A percentile compares a stretch with the other conserved stretches of the same genome.
phyloP scores from a whole-genome alignment of 495 filamentous ascomycete genomes.

The Xylaria venustula region DNA sequence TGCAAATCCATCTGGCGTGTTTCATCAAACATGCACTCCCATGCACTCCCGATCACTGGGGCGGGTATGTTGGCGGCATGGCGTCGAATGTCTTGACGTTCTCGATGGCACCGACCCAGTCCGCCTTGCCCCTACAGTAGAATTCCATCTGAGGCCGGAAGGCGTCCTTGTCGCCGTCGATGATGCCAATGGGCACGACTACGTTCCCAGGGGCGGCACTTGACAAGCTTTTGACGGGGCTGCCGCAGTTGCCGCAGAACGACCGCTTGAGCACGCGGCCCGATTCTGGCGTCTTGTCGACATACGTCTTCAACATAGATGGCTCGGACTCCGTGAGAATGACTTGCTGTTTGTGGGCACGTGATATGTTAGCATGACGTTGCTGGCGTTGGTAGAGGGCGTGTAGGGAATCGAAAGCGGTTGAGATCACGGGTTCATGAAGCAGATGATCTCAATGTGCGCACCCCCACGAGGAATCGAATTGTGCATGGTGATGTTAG shows the following conservation, averaged over 20 bases:
- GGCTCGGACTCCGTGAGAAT: constrained; percentile 7
- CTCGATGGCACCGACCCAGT: constrained; percentile 12
- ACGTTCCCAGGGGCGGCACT: background rate
- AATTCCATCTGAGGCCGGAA: constrained; percentile 12
- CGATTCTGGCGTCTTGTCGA: constrained; percentile 10
- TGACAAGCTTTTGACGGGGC: background rate
- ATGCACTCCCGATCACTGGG: background rate
- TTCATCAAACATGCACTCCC: too few relatives aligned
- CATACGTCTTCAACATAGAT: constrained; percentile 6
- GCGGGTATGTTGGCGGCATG: background rate
- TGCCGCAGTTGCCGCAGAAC: constrained; percentile 20
- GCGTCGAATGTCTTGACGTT: background rate
- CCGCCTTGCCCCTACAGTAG: constrained; percentile 1
- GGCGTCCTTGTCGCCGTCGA: constrained; percentile 15
- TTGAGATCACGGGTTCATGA: too few relatives aligned
- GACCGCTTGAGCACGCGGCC: constrained; percentile 6
- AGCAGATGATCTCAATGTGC: too few relatives aligned
- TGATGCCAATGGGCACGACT: constrained; percentile 12
- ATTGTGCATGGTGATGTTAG: too few relatives aligned
- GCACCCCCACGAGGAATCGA: background rate
- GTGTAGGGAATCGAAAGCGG: too few relatives aligned
- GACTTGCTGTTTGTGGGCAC: constrained; percentile 7
- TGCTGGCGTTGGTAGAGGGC: too few relatives aligned
- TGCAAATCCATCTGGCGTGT: too few relatives aligned
- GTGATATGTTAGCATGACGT: background rate